phyloP scores from a whole-genome alignment of 163 green algal species.

The Chloromonas sp. region DNA sequence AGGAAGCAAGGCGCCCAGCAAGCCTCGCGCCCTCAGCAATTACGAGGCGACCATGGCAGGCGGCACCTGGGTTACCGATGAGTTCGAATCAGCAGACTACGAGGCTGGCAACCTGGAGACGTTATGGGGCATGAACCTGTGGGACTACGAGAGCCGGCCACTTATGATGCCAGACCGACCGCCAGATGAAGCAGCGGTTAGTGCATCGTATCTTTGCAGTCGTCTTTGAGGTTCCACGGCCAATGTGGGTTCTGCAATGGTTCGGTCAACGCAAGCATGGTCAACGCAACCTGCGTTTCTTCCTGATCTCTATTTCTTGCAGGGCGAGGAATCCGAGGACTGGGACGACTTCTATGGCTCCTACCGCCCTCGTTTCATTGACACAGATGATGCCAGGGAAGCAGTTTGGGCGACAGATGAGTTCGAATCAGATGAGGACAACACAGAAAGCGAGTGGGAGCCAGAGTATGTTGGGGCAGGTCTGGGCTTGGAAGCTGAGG shows the following conservation, averaged over 20 bases:
- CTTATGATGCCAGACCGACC: conserved; percentile 47
- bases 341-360: conserved; percentile 52
- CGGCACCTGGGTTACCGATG: conserved; percentile 50
- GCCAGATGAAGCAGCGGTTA: conserved; percentile 17
- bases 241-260: no score
- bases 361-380: conserved; percentile 37
- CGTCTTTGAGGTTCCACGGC: neutral
- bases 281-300: no score
- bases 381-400: conserved; percentile 47
- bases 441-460: conserved; percentile 55
- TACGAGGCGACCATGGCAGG: conserved; percentile 34
- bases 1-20: conserved; percentile 6
- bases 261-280: no score
- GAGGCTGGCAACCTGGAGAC: conserved; percentile 53
- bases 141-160: conserved; percentile 45
- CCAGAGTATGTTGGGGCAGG: conserved; percentile 56
- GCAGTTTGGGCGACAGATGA: conserved; percentile 57
- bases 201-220: neutral
- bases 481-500: conserved; percentile 48
- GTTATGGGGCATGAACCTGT: conserved; percentile 52
- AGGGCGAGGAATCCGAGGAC: conserved; percentile 51
- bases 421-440: conserved; percentile 60
- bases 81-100: conserved; percentile 50
- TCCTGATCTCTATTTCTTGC: neutral
- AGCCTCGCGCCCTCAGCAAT: conserved; percentile 11